phyloP scores from a whole-genome alignment of 345 rosid species.

The Rhodomyrtus tomentosa region DNA sequence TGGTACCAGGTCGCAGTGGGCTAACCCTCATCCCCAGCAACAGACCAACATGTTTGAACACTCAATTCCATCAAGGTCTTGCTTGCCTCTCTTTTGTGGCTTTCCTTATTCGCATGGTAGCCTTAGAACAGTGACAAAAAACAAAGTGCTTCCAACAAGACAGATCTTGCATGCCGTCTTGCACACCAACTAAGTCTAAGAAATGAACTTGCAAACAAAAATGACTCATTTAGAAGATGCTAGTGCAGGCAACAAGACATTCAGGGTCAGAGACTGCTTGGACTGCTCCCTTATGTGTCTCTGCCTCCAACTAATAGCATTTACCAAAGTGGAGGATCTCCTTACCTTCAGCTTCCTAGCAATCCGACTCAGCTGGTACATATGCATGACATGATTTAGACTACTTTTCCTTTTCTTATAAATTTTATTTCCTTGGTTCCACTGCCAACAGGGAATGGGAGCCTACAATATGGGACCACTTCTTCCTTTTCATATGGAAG shows the following conservation, averaged over 20 bases:
- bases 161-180: background rate
- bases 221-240: background rate
- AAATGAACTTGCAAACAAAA: background rate
- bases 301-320: background rate
- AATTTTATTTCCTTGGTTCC: background rate
- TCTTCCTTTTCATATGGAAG: background rate
- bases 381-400: background rate
- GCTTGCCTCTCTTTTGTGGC: background rate
- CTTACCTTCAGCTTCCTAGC: background rate
- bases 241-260: slow-evolving; percentile 1
- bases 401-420: background rate
- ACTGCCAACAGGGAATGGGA: background rate
- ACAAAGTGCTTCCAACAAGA: background rate
- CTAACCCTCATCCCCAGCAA: background rate
- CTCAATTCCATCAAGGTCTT: background rate
- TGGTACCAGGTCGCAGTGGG: background rate
- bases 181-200: background rate
- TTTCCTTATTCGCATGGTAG: background rate
- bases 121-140: background rate
- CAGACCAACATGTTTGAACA: slow-evolving; percentile 1
- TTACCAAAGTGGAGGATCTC: background rate
- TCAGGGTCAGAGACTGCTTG: background rate
- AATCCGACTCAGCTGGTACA: background rate
- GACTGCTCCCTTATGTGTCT: background rate
- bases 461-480: background rate